These are phyloP conservation scores for Dactylellina cionopaga DNA, from an alignment of 2,329 filamentous ascomycete species.

Conservation along the genomic window DNA sequence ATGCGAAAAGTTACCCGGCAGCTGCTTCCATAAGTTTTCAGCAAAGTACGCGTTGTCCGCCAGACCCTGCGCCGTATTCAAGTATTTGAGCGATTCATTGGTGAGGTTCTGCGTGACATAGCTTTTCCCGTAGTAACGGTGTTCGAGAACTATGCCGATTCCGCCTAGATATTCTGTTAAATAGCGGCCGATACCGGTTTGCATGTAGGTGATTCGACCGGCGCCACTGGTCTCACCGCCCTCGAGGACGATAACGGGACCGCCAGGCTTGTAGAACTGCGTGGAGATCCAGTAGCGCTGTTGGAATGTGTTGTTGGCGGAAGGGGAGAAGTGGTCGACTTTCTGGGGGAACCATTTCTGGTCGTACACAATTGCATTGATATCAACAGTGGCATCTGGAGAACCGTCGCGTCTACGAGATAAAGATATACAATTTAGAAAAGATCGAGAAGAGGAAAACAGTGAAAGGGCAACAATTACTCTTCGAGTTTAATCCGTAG, in stretches of 20 bases:
- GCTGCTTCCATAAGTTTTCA: constrained; percentile 71
- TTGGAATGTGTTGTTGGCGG: constrained; percentile 73
- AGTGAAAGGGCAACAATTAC: not conserved
- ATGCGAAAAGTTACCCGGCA: constrained; percentile 72
- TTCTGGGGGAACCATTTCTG: constrained; percentile 43
- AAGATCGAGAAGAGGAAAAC: not conserved
- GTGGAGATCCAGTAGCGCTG: constrained; percentile 87
- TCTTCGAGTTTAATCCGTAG: constrained; percentile 5
- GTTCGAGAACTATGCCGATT: constrained; percentile 82
- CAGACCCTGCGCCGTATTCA: constrained; percentile 83
- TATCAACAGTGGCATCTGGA: not conserved
- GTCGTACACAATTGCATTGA: constrained; percentile 36
- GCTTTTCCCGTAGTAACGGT: constrained; percentile 85
- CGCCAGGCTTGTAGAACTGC: constrained; percentile 77
- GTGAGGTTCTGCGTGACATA: constrained; percentile 74
- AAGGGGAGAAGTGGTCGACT: constrained; percentile 67
- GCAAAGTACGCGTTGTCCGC: constrained; percentile 86
- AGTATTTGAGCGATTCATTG: constrained; percentile 77
- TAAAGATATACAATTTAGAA: not conserved
- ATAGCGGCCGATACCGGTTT: constrained; percentile 79
- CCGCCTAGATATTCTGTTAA: constrained; percentile 77
- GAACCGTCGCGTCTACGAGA: constrained; percentile 15
- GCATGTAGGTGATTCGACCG: constrained; percentile 74
- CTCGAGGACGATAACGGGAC: constrained; percentile 81
- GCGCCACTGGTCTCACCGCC: constrained; percentile 74